phyloP scores from a whole-genome alignment of 805 yeast species.

The Cyberlindnera americana region DNA sequence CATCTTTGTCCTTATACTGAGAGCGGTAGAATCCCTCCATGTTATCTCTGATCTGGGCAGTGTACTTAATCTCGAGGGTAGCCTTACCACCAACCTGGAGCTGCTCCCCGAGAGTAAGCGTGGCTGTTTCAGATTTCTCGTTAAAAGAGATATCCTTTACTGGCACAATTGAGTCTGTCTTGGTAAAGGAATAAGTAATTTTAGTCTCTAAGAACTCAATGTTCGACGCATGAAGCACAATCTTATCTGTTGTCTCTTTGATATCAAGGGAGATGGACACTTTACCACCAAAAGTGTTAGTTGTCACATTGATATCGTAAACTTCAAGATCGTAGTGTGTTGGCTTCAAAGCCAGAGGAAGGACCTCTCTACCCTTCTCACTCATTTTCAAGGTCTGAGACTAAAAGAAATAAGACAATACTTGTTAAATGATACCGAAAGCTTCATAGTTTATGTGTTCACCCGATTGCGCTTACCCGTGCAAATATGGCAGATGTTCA shows the following conservation, averaged over 20 bases:
- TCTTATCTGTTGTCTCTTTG: constrained; percentile 40
- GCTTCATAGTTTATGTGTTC: too few relatives aligned
- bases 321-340: constrained; percentile 61
- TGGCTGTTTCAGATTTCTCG: constrained; percentile 57
- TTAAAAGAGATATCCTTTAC: constrained; percentile 37
- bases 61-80: constrained; percentile 44
- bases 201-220: constrained; percentile 49
- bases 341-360: constrained; percentile 67
- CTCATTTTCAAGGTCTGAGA: constrained; percentile 4
- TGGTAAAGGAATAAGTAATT: constrained; percentile 35
- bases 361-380: constrained; percentile 33
- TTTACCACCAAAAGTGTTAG: constrained; percentile 55
- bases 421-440: background rate
- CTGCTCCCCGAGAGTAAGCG: constrained; percentile 48
- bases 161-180: constrained; percentile 22
- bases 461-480: too few relatives aligned
- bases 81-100: constrained; percentile 36
- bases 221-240: constrained; percentile 59
- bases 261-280: constrained; percentile 52
- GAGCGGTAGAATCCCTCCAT: constrained; percentile 83
- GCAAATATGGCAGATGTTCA: too few relatives aligned
- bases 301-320: constrained; percentile 54
- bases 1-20: constrained; percentile 52
- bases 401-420: too few relatives aligned
- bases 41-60: constrained; percentile 61